These are phyloP conservation scores for Suhomyces bribrorum DNA, from an alignment of 1,139 yeast species.

Conservation along the genomic window DNA sequence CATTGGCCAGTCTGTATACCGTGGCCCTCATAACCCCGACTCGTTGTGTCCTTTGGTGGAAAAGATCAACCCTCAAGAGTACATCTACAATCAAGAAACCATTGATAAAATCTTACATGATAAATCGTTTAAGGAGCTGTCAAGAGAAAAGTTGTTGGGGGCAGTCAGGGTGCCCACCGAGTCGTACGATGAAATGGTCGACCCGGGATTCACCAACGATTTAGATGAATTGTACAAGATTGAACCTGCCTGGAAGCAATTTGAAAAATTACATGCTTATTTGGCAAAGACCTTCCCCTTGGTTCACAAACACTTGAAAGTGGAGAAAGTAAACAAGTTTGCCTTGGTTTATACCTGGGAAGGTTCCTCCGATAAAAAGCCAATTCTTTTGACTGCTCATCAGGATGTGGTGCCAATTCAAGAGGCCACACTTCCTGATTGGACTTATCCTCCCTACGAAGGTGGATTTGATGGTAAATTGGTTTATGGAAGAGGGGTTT, in stretches of 20 bases:
- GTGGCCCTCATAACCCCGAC: slow-evolving; percentile 20
- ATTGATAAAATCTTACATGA: slow-evolving; percentile 36
- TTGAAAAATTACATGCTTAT: slow-evolving; percentile 30
- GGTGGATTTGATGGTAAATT: slow-evolving; percentile 43
- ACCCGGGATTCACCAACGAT: slow-evolving; percentile 25
- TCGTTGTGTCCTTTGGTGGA: slow-evolving; percentile 37
- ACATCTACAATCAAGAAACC: slow-evolving; percentile 24
- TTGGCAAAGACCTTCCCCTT: slow-evolving; percentile 34
- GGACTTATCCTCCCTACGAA: slow-evolving; percentile 47
- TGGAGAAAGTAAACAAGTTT: slow-evolving; percentile 34
- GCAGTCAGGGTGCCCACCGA: slow-evolving; percentile 66
- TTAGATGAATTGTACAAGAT: slow-evolving; percentile 28
- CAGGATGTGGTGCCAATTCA: slow-evolving; percentile 55
- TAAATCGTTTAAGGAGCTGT: slow-evolving; percentile 35
- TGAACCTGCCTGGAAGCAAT: slow-evolving; percentile 31
- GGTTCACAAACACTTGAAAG: slow-evolving; percentile 31
- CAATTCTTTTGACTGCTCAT: slow-evolving; percentile 48
- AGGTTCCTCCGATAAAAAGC: slow-evolving; percentile 34
- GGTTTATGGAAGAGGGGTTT: slow-evolving; percentile 48
- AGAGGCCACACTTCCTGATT: slow-evolving; percentile 36
- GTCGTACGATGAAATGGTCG: slow-evolving; percentile 51
- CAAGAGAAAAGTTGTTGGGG: slow-evolving; percentile 48
- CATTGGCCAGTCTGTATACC: slow-evolving; percentile 23
- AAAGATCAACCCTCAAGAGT: slow-evolving; percentile 30
- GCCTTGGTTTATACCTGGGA: slow-evolving; percentile 41